phyloP scores from a whole-genome alignment of 192 early-diverging fungal genomes.

The Phlyctochytrium planicorne region DNA sequence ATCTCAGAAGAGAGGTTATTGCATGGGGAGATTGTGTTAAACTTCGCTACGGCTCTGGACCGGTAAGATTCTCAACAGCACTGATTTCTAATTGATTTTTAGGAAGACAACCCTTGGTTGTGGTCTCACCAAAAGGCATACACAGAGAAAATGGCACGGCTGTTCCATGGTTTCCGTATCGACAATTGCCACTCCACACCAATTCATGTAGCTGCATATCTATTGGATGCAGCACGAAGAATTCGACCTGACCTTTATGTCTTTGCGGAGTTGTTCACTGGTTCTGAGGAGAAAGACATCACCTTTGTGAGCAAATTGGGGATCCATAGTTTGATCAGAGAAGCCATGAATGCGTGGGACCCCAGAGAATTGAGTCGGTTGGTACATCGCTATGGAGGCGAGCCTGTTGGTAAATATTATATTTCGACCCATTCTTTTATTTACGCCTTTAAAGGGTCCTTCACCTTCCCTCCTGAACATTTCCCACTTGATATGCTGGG shows the following conservation, averaged over 20 bases:
- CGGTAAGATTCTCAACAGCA: conserved; percentile 31
- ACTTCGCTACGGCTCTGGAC: conserved; percentile 83
- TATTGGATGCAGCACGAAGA: conserved; percentile 83
- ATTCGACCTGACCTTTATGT: conserved; percentile 93
- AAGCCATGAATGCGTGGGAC: conserved; percentile 98
- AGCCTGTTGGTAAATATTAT: conserved; percentile 69
- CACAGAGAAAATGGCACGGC: conserved; percentile 79
- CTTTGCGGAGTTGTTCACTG: conserved; percentile 98
- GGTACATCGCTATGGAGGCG: conserved; percentile 88
- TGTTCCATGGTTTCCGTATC: conserved; percentile 96
- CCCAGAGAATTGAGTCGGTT: conserved; percentile 83
- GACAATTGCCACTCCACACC: conserved; percentile 99
- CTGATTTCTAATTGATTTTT: conserved; percentile 14
- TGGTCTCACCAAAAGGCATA: conserved; percentile 93
- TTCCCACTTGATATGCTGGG: conserved; percentile 74
- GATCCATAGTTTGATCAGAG: conserved; percentile 95
- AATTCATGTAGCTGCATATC: conserved; percentile 87
- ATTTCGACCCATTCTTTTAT: conserved; percentile 9
- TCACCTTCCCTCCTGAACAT: conserved; percentile 45
- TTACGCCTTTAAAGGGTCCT: conserved; percentile 52
- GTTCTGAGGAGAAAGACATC: conserved; percentile 90
- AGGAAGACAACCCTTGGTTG: conserved; percentile 89
- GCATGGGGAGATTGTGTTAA: conserved; percentile 99
- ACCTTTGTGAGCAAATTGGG: conserved; percentile 89
- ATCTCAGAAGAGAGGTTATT: conserved; percentile 93